Evolutionary conservation across 352 stramenopile genomes (phyloP).

Genomic region (Elongisporangium senticosum): DNA sequence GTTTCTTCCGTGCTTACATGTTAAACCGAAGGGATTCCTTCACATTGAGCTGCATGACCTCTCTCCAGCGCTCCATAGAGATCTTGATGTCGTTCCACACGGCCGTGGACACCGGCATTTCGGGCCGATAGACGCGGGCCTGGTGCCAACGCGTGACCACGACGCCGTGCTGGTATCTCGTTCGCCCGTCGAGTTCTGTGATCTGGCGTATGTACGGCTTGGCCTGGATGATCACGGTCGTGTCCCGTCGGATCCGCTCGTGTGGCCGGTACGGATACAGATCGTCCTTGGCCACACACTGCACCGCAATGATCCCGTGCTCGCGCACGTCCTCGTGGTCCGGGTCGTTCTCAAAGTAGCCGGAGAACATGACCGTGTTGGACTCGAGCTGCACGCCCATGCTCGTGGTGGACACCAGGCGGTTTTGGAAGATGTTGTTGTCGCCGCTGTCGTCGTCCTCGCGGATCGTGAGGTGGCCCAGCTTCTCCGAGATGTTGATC

Average conservation of each 20-base stretch:
- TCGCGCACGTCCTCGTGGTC: slow-evolving; percentile 18
- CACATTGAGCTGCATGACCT: slow-evolving; percentile 19
- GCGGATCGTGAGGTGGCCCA: slow-evolving; percentile 48
- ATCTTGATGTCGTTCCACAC: slow-evolving; percentile 17
- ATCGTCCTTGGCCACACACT: slow-evolving; percentile 36
- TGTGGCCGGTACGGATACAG: slow-evolving; percentile 31
- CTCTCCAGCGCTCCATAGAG: slow-evolving; percentile 24
- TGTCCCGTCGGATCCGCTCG: slow-evolving; percentile 31
- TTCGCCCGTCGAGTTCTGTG: background rate
- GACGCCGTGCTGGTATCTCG: slow-evolving; percentile 2
- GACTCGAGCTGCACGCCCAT: slow-evolving; percentile 28
- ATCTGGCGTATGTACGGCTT: slow-evolving; percentile 11
- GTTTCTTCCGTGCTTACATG: background rate
- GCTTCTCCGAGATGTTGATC: slow-evolving; percentile 53
- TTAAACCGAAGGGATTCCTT: slow-evolving; percentile 16
- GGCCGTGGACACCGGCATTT: slow-evolving; percentile 16
- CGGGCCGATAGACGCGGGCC: slow-evolving; percentile 16
- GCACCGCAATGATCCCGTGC: slow-evolving; percentile 27
- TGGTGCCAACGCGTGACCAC: slow-evolving; percentile 28
- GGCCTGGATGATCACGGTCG: slow-evolving; percentile 21
- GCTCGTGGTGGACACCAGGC: slow-evolving; percentile 34
- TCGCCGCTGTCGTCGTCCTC: slow-evolving; percentile 48
- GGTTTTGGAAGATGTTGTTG: slow-evolving; percentile 36
- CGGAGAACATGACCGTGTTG: slow-evolving; percentile 30
- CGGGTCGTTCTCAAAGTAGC: slow-evolving; percentile 17